phyloP scores from a whole-genome alignment of 2,329 filamentous ascomycete species.

The Fusarium buxicola region DNA sequence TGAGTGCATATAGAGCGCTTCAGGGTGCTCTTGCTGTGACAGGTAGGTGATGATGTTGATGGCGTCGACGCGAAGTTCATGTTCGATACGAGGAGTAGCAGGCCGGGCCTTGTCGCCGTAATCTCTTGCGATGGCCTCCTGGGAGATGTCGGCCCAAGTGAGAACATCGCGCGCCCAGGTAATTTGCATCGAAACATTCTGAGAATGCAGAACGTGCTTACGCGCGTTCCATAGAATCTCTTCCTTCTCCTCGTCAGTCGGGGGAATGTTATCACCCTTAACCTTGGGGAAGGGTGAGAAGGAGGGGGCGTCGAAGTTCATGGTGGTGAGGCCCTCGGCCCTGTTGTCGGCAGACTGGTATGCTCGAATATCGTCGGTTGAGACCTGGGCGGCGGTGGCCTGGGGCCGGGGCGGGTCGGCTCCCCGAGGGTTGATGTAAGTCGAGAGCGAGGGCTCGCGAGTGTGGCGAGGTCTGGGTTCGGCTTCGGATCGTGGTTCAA shows the following conservation, averaged over 20 bases:
- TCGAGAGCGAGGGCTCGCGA: constrained; percentile 59
- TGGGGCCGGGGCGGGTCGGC: constrained; percentile 46
- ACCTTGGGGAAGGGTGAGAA: constrained; percentile 95
- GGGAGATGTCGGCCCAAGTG: constrained; percentile 85
- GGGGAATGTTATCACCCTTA: constrained; percentile 87
- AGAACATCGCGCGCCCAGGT: constrained; percentile 96
- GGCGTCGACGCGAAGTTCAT: constrained; percentile 87
- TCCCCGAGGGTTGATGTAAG: constrained; percentile 50
- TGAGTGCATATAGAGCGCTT: constrained; percentile 91
- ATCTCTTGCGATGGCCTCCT: constrained; percentile 80
- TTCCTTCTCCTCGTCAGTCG: constrained; percentile 94
- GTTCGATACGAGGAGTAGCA: constrained; percentile 86
- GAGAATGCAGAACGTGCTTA: constrained; percentile 86
- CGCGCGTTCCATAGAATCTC: constrained; percentile 87
- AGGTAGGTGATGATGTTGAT: constrained; percentile 93
- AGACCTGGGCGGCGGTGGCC: constrained; percentile 49
- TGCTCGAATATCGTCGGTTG: constrained; percentile 53
- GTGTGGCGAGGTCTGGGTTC: constrained; percentile 51
- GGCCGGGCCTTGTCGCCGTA: constrained; percentile 66
- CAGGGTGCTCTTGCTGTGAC: constrained; percentile 90
- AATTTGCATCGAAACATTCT: constrained; percentile 95
- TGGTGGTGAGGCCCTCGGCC: constrained; percentile 53
- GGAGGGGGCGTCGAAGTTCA: constrained; percentile 72
- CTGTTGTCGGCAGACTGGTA: constrained; percentile 54
- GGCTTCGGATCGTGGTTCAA: constrained; percentile 50